These are phyloP conservation scores for Volvox reticuliferus DNA, from an alignment of 139 green algal species.

Conservation along the genomic window DNA sequence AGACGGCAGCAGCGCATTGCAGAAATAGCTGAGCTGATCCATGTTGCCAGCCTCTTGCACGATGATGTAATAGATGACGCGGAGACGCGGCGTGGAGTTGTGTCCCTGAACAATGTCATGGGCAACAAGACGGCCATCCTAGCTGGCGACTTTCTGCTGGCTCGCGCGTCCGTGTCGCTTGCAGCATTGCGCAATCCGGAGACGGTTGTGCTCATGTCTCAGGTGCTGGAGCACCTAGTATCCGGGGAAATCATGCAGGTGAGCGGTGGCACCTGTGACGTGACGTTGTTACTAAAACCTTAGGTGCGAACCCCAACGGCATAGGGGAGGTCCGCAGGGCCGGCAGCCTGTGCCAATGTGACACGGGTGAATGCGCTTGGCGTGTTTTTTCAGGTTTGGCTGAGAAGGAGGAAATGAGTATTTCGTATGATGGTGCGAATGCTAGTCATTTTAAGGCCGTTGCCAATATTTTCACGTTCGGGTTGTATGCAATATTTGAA, in stretches of 20 bases:
- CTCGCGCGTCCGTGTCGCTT: constrained; percentile 92
- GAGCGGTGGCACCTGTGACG: neutral
- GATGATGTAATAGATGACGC: constrained; percentile 98
- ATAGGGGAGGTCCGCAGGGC: too few species aligned
- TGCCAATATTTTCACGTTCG: too few species aligned
- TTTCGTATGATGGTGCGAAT: too few species aligned
- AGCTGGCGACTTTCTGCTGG: constrained; percentile 98
- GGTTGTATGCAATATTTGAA: too few species aligned
- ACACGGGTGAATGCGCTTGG: too few species aligned
- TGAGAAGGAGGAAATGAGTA: too few species aligned
- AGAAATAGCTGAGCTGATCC: constrained; percentile 98
- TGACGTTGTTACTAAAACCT: too few species aligned
- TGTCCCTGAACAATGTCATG: constrained; percentile 87
- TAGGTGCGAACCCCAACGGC: too few species aligned
- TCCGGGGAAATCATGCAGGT: constrained; percentile 96
- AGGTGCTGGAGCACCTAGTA: constrained; percentile 97
- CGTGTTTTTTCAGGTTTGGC: too few species aligned
- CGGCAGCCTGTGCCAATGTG: too few species aligned
- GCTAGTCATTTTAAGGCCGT: too few species aligned
- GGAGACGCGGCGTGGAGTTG: constrained; percentile 85
- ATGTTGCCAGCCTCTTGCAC: constrained; percentile 94
- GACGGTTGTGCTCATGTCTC: constrained; percentile 91
- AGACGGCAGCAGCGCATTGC: constrained; percentile 94
- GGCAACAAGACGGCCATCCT: constrained; percentile 95
- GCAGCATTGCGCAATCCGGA: constrained; percentile 89